These are phyloP conservation scores for Cadophora gregata DNA, from an alignment of 2,329 filamentous ascomycete species.

Conservation along the genomic window DNA sequence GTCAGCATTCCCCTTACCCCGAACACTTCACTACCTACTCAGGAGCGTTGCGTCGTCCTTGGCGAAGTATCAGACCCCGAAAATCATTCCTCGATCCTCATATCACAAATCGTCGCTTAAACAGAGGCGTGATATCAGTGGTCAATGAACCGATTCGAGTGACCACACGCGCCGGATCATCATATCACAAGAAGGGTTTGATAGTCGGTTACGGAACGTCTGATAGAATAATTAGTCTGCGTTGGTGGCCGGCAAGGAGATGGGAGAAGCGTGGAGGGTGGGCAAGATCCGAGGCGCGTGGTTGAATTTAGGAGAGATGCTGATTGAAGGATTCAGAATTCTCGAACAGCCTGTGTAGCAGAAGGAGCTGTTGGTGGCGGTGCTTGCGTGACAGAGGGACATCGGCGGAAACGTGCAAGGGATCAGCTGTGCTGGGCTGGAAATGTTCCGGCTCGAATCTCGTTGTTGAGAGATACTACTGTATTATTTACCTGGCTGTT, in stretches of 20 bases:
- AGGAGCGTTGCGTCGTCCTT: too few relatives aligned
- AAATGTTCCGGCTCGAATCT: not conserved
- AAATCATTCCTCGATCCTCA: not conserved
- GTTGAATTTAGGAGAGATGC: not conserved
- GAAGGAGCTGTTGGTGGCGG: not conserved
- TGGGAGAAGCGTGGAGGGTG: not conserved
- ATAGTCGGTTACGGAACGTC: not conserved
- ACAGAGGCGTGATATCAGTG: not conserved
- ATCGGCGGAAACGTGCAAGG: not conserved
- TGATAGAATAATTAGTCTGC: not conserved
- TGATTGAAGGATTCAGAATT: not conserved
- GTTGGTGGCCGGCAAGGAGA: not conserved
- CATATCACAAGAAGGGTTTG: not conserved
- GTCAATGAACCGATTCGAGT: not conserved
- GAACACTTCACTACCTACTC: not conserved
- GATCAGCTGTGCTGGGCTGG: not conserved
- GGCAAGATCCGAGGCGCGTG: not conserved
- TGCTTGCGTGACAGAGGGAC: not conserved
- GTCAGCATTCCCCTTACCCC: not conserved
- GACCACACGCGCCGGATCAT: not conserved
- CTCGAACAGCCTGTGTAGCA: not conserved
- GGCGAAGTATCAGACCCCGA: not conserved
- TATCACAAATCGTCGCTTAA: not conserved
- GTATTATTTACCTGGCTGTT: not conserved
- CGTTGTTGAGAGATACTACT: not conserved